Evolutionary conservation across 495 filamentous ascomycete genomes (phyloP).

Genomic region (Hyaloscypha finlandica): DNA sequence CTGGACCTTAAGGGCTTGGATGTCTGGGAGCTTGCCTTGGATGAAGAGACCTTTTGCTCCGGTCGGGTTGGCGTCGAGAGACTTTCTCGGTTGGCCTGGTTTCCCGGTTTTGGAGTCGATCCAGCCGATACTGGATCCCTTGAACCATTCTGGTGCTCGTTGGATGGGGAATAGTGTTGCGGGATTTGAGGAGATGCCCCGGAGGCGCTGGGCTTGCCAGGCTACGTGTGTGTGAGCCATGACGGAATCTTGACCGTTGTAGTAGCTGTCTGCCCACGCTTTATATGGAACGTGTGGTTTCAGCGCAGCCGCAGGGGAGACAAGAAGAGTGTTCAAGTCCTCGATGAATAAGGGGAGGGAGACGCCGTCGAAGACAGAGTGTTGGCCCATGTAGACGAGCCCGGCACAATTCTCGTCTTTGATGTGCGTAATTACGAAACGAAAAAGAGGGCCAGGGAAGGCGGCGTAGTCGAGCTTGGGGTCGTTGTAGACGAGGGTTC

Average conservation of each 20-base stretch:
- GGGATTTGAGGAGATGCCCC: neutral
- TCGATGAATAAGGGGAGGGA: neutral
- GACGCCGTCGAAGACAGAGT: conserved; percentile 5
- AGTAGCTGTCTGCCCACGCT: conserved; percentile 3
- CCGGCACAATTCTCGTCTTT: conserved; percentile 7
- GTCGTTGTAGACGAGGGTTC: neutral
- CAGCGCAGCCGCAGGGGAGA: neutral
- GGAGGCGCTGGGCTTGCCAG: neutral
- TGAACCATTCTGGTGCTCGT: conserved; percentile 8
- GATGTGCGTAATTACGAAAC: neutral
- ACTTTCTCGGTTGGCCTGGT: neutral
- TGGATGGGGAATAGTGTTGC: neutral
- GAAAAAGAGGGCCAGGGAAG: neutral
- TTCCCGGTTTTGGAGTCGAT: conserved; percentile 12
- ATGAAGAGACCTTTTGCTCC: neutral
- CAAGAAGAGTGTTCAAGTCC: neutral
- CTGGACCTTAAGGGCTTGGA: neutral
- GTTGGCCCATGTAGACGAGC: neutral
- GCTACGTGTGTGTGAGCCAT: neutral
- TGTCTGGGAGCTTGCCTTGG: neutral
- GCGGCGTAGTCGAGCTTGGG: neutral
- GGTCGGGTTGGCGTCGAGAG: neutral
- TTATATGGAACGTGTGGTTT: neutral
- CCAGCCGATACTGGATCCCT: neutral
- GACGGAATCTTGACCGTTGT: neutral